phyloP scores from a whole-genome alignment of 1,284 basidiomycete species.

The Pseudozyma hubeiensis region DNA sequence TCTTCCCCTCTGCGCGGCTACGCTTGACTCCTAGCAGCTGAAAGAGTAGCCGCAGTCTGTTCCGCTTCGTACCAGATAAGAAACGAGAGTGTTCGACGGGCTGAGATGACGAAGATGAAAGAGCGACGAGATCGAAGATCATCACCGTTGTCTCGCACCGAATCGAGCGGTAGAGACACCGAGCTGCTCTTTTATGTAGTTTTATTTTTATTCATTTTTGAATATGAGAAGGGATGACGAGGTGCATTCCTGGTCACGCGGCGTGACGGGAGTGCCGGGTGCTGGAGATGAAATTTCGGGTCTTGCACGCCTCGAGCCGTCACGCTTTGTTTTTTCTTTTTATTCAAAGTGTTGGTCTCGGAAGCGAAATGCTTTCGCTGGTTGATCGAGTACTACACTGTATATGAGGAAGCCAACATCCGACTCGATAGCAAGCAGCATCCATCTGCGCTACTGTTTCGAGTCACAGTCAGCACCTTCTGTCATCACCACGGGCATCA shows the following conservation, averaged over 20 bases:
- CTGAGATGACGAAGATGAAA: not conserved
- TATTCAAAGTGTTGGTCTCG: conserved; percentile 31
- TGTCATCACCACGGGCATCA: not conserved
- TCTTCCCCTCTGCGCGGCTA: too few relatives aligned
- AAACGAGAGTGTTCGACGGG: not conserved
- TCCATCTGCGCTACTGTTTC: too few relatives aligned
- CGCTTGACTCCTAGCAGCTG: too few relatives aligned
- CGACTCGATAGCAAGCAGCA: too few relatives aligned
- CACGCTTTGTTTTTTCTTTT: conserved; percentile 2
- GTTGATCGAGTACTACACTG: too few relatives aligned
- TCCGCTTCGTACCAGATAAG: not conserved
- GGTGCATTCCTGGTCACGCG: not conserved
- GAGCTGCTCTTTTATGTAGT: too few relatives aligned
- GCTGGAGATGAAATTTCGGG: not conserved
- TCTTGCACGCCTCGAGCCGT: too few relatives aligned
- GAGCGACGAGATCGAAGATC: not conserved
- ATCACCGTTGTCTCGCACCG: too few relatives aligned
- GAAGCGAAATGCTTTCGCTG: not conserved
- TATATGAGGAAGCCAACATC: too few relatives aligned
- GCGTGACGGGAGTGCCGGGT: not conserved
- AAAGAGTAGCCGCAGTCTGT: too few relatives aligned
- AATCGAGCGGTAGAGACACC: too few relatives aligned
- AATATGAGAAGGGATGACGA: not conserved
- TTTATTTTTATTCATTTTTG: too few relatives aligned
- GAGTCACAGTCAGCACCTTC: not conserved